These are phyloP conservation scores for Kodamaea suecica DNA, from an alignment of 1,139 yeast species.

Conservation along the genomic window DNA sequence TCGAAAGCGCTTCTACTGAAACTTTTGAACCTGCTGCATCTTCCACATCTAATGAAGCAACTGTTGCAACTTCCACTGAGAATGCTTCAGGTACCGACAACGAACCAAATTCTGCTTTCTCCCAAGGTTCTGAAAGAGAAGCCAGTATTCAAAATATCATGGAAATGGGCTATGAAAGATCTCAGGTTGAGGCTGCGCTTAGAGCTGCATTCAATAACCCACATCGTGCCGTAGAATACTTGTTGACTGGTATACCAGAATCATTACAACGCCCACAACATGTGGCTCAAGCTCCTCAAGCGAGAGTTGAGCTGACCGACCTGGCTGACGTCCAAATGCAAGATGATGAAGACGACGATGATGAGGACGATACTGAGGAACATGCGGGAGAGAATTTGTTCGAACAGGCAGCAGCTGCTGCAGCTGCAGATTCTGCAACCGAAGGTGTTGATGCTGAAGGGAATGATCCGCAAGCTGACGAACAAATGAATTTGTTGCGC, in stretches of 20 bases:
- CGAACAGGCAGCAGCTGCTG: conserved; percentile 71
- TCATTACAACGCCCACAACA: conserved; percentile 36
- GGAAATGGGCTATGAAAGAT: conserved; percentile 95
- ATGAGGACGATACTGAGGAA: conserved; percentile 24
- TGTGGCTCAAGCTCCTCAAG: conserved; percentile 15
- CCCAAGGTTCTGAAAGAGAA: conserved; percentile 65
- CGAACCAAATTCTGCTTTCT: conserved; percentile 40
- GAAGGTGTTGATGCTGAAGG: conserved; percentile 26
- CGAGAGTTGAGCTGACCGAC: conserved; percentile 21
- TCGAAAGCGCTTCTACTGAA: conserved; percentile 1
- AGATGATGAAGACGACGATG: conserved; percentile 19
- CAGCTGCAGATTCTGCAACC: conserved; percentile 18
- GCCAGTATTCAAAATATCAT: conserved; percentile 73
- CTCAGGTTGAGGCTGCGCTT: conserved; percentile 84
- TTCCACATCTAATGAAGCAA: conserved; percentile 1
- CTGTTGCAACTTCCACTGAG: conserved; percentile 22
- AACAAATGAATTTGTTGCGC: conserved; percentile 64
- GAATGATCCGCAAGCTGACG: conserved; percentile 30
- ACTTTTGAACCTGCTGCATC: conserved; percentile 1
- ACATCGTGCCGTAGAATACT: conserved; percentile 95
- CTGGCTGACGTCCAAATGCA: conserved; percentile 17
- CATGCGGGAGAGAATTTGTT: conserved; percentile 52
- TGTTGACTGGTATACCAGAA: conserved; percentile 88
- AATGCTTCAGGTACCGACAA: conserved; percentile 22
- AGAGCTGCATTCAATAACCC: conserved; percentile 97